Base-by-base conservation (phyloP, 805 yeast species). In the Huiozyma naganishii region DNA sequence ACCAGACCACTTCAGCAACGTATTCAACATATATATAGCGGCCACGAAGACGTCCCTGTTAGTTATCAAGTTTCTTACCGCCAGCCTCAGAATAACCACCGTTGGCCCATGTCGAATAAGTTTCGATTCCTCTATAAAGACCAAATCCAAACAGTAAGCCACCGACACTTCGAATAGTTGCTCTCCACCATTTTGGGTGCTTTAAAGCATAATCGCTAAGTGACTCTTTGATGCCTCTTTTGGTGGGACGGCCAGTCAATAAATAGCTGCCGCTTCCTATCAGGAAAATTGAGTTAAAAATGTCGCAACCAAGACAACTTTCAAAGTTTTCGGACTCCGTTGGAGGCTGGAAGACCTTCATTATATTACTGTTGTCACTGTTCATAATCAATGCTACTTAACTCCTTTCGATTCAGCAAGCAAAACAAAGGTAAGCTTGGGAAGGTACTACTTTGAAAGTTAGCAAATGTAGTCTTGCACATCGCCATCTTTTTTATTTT, bases 251-350 rank as follows among this genome's bases (percentile, higher is more conserved):
- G 1, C 84, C 83, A 13, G 79, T 64, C 12, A 72, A 69, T 46
- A 83, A 68, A 59, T 80, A 83, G 0, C 70, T 56, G 27, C 92
- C 94, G 5, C 80, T 80, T 4, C 69, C 76, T 1, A 80, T 45
- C 28, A 80, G 69, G 12, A 78, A 71, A 7, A 72, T 54, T 1
- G 86, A 70, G 38, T 83, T 81, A 67, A 81, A 74, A 1, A 77
- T 58, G 47, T 83, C 82, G 54, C 95, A 84, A 2, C 83, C 77
- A 1, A 80, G 50, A 54, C 95, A 84, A 49, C 74, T 79, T 40
- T 44, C 49, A 13, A 44, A 30, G 10, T 8, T 12, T 43, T 27
- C 70, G 71, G 1, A 66, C 53, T 13, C 27, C 17, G 13, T 17
- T 9, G 76, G 72, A 1, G 78, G 77, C 47, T 68, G 70, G 56